Evolutionary conservation across 2,329 filamentous ascomycete species (phyloP).

Genomic region (Sporothrix curviconia): DNA sequence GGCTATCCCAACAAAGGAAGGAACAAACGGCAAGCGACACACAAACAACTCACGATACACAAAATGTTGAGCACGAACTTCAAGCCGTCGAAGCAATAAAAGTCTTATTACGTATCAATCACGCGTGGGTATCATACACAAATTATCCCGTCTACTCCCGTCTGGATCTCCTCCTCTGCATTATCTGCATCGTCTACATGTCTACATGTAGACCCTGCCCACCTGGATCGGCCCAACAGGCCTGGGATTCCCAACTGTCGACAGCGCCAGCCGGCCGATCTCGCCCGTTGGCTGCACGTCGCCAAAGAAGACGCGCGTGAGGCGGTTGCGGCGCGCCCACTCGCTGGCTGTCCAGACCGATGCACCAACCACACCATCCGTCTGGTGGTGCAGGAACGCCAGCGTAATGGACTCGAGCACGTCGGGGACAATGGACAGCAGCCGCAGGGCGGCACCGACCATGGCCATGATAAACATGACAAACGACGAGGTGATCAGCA

Average conservation of each 20-base stretch:
- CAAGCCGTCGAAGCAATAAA: too few relatives aligned
- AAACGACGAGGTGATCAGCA: conserved; percentile 4
- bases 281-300: background rate
- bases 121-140: conserved; percentile 2
- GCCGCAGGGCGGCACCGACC: background rate
- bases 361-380: background rate
- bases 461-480: conserved; percentile 1
- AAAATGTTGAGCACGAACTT: too few relatives aligned
- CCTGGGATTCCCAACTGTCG: background rate
- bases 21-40: too few relatives aligned
- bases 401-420: conserved; percentile 10
- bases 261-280: background rate
- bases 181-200: too few relatives aligned
- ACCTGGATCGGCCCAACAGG: background rate
- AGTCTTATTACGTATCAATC: too few relatives aligned
- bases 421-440: conserved; percentile 11
- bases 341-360: background rate
- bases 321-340: background rate
- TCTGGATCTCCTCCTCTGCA: too few relatives aligned
- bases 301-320: background rate
- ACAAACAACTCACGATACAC: too few relatives aligned
- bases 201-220: background rate
- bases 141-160: too few relatives aligned
- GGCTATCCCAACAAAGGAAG: background rate
- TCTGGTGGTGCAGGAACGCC: conserved; percentile 10